Conservation (phyloP, 2,329 filamentous ascomycete genomes). For the Ploettnerulaceae sp. region DNA sequence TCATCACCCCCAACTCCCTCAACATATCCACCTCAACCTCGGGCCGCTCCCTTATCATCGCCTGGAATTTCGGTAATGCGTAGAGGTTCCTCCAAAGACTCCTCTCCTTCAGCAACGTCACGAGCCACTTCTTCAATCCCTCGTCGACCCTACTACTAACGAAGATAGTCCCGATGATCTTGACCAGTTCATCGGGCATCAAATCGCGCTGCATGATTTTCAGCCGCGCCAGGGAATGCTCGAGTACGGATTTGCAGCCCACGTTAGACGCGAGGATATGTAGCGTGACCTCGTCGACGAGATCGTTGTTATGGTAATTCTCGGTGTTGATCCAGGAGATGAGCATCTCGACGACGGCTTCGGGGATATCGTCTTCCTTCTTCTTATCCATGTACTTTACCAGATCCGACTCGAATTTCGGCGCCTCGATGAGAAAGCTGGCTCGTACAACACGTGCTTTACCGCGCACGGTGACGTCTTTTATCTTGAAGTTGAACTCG, state of each 20-base stretch:
- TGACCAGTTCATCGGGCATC: not conserved
- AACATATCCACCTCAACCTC: constrained; percentile 4
- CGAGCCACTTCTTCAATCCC: constrained; percentile 22
- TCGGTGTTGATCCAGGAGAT: constrained; percentile 30
- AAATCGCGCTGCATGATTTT: constrained; percentile 17
- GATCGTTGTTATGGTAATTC: constrained; percentile 9
- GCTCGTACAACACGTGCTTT: constrained; percentile 24
- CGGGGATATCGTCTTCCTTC: constrained; percentile 23
- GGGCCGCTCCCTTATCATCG: constrained; percentile 6
- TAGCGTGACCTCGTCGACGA: constrained; percentile 27
- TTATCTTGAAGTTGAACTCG: constrained; percentile 23
- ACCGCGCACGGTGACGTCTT: constrained; percentile 27
- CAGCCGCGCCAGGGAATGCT: constrained; percentile 17
- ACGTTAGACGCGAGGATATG: constrained; percentile 24
- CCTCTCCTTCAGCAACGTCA: constrained; percentile 13
- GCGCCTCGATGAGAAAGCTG: constrained; percentile 23
- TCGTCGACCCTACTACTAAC: constrained; percentile 25
- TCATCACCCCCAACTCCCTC: not conserved
- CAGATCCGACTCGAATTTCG: constrained; percentile 28
- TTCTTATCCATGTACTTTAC: constrained; percentile 27
- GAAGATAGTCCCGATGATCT: constrained; percentile 19
- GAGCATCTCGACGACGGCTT: constrained; percentile 22
- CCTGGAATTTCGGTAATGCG: not conserved
- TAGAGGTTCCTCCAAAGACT: not conserved
- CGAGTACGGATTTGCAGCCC: constrained; percentile 19